Base-by-base conservation (phyloP, 1,284 basidiomycete species). In the Marasmius tenuissimus region DNA sequence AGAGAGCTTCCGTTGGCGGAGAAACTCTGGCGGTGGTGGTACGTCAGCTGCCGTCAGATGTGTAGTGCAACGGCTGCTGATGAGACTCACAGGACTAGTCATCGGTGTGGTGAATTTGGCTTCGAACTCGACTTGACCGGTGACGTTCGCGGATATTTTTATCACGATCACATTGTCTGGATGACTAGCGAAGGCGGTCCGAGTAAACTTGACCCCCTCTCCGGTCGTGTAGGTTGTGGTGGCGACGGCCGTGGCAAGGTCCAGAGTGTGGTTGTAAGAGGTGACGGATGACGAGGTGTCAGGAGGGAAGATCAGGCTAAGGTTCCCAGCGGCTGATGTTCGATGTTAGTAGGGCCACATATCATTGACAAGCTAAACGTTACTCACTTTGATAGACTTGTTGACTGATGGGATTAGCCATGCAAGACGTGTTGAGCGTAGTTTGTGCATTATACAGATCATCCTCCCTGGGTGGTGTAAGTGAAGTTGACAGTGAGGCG, bases 81-180 rank as follows among this genome's bases (percentile, higher is more conserved):
- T 11, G 47, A 8, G 18, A 53, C 61, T 49, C 48, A 65, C 63
- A 2, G 63, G 61, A 27, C 40, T 61, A 14, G 40, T 48, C 61
- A 63, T 65, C 20, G 64, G 64, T 22, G 64, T 65, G 16, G 49
- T 59, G 22, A 65, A 63, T 4, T 54, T 47, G 18, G 61, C 59
- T 37, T 61, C 49, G 53, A 65, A 65, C 14, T 33, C 9, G 6
- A 63, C 40, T 16, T 51, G 33, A 9, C 42, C 55, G 18, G 59
- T 55, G 12, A 20, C 35, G 40, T 58, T 65, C 6, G 64, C 61
- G 35, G 59, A 54, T 22, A 65, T 57, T 33, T 53, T 59, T 4
- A 65, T 53, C 12, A 65, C 61, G 20, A 65, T 59, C 16, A 63
- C 61, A 40, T 65, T 61, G 39, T 65, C 61, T 20, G 64, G 61